Evolutionary conservation across 2,329 filamentous ascomycete genomes (phyloP), one percentile per base, ranked within the genome.

Genomic region (Sporothrix variecibatus): DNA sequence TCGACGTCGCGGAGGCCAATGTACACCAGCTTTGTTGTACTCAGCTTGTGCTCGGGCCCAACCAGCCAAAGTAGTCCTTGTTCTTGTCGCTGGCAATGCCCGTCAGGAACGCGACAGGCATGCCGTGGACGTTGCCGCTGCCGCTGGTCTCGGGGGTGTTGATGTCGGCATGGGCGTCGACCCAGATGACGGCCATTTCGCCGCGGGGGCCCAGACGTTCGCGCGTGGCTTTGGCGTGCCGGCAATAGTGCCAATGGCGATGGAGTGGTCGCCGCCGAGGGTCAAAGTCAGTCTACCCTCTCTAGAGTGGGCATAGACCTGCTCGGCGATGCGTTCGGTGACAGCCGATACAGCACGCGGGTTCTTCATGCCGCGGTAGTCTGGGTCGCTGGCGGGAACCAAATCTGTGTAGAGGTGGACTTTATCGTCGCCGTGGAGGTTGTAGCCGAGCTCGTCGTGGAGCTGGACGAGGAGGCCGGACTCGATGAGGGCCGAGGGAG

Each of bases 101-200:
- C 0, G 94, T 95, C 78, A 97, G 83, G 84, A 98, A 99, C 3
- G 94, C 90, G 51, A 98, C 93, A 2, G 96, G 96, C 96, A 99
- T 99, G 78, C 96, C 96, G 84, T 99, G 96, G 76, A 99, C 93
- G 84, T 98, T 98, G 46, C 96, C 96, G 78, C 93, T 96, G 58
- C 88, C 93, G 77, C 92, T 95, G 67, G 90, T 92, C 88, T 98
- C 95, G 72, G 95, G 96, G 1, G 93, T 94, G 85, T 99, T 99
- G 86, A 99, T 98, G 83, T 99, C 96, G 72, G 95, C 92, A 83
- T 99, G 96, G 34, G 96, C 96, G 83, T 99, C 96, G 43, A 99
- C 96, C 96, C 96, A 99, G 82, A 99, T 97, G 74, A 99, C 94
- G 15, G 94, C 96, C 76, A 98, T 91, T 79, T 98, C 95, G 73